Evolutionary conservation across 257 asterid genomes (phyloP), one percentile per base, ranked within the genome.

Genomic region (Ophiorrhiza pumila): DNA sequence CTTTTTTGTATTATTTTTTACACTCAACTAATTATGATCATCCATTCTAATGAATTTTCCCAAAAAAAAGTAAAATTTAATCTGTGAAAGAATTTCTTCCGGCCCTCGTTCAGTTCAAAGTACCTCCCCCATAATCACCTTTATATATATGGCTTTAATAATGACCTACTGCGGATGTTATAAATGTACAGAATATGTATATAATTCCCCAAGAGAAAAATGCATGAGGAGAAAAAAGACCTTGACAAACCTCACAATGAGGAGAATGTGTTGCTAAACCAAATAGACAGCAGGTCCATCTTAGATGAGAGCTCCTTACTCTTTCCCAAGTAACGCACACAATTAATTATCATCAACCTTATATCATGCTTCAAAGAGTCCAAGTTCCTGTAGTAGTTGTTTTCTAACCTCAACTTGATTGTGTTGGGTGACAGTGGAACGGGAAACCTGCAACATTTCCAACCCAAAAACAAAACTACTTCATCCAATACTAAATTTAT

Each of bases 401-500:
- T 83, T 68, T 83, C 89, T 84, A 94, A 69, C 84, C 98, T 91
- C 66, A 71, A 74, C 81, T 74, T 79, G 84, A 94, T 90, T 74
- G 83, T 79, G 57, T 79, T 85, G 27, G 82, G 95, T 65, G 95
- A 91, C 64, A 94, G 73, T 49, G 98, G 98, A 79, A 90, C 97
- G 7, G 96, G 87, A 76, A 88, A 94, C 91, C 98, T 94, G 91
- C 87, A 83, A 50, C 73, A 49, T 42, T 41, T 8, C 23, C 52
- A 63, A 37, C 12, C 32, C 14, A 41, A n/a, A 59, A 5, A 3
- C 35, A 22, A 31, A 41, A 61, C 31, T 39, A 39, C 17, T 74
- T 69, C 53, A 47, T 77, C n/a, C 49, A 59, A 71, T 47, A 67
- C 25, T 18, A 31, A 65, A 27, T 13, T 4, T 14, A 32, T 34